These are phyloP conservation scores for Tephrocybe rancida DNA, from an alignment of 768 basidiomycete species.

Conservation along the genomic window DNA sequence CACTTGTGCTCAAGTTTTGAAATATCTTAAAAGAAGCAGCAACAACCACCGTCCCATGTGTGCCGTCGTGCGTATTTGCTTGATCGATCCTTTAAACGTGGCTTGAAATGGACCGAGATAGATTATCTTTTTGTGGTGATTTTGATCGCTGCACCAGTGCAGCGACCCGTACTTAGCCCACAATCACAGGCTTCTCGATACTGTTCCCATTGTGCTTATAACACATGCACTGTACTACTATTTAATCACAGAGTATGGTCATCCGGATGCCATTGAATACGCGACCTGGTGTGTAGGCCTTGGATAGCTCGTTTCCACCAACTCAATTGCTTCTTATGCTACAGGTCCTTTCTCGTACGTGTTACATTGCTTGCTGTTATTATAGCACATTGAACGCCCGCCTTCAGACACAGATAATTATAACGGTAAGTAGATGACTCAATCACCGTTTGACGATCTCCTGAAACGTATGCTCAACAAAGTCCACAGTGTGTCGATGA, in stretches of 20 bases:
- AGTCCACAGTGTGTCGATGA: neutral
- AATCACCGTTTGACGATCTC: no score
- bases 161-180: neutral
- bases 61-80: neutral
- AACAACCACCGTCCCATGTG: neutral
- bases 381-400: no score
- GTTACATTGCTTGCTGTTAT: no score
- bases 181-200: constrained; percentile 32
- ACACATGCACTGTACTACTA: constrained; percentile 14
- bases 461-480: neutral
- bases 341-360: constrained; percentile 2
- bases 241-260: constrained; percentile 9
- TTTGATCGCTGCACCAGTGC: neutral
- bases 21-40: neutral
- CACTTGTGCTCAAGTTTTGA: constrained; percentile 4
- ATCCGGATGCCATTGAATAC: neutral
- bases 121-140: constrained; percentile 5
- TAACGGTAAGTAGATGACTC: neutral
- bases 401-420: neutral
- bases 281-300: constrained; percentile 5
- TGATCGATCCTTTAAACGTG: neutral
- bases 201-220: constrained; percentile 5
- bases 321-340: neutral
- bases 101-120: neutral
- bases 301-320: neutral